phyloP scores from a whole-genome alignment of 805 yeast species.

The Cyberlindnera xishuangbannaensis region DNA sequence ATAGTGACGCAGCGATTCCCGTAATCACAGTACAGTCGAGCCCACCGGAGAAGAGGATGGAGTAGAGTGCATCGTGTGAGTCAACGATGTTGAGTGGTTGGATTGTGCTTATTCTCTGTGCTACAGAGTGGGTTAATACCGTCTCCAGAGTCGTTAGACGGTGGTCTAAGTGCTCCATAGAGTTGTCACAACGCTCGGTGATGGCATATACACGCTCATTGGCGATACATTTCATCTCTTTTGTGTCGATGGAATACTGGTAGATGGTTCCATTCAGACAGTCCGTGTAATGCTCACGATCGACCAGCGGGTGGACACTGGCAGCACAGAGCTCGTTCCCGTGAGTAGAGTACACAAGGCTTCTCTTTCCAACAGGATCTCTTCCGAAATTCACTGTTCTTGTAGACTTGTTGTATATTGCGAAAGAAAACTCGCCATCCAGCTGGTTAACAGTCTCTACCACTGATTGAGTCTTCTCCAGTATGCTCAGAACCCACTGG shows the following conservation, averaged over 20 bases:
- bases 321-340: slow-evolving; percentile 38
- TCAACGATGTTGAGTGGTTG: slow-evolving; percentile 42
- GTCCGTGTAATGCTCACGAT: slow-evolving; percentile 36
- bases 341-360: slow-evolving; percentile 45
- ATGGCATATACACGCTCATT: slow-evolving; percentile 17
- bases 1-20: slow-evolving; percentile 37
- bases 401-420: slow-evolving; percentile 37
- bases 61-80: slow-evolving; percentile 33
- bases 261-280: slow-evolving; percentile 51
- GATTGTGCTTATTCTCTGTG: slow-evolving; percentile 51
- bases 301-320: slow-evolving; percentile 38
- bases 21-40: slow-evolving; percentile 86
- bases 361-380: slow-evolving; percentile 77
- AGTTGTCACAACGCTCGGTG: slow-evolving; percentile 18
- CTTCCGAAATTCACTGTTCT: slow-evolving; percentile 66
- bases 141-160: slow-evolving; percentile 22
- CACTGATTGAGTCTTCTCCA: slow-evolving; percentile 29
- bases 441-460: slow-evolving; percentile 36
- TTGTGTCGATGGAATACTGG: slow-evolving; percentile 29
- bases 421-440: slow-evolving; percentile 81
- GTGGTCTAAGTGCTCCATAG: slow-evolving; percentile 4
- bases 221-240: too few relatives aligned
- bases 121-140: slow-evolving; percentile 34
- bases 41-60: slow-evolving; percentile 89
- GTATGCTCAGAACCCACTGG: slow-evolving; percentile 36